Evolutionary conservation across 202 grass and related monocot genomes (phyloP).

Genomic region (Carex sylvatica): DNA sequence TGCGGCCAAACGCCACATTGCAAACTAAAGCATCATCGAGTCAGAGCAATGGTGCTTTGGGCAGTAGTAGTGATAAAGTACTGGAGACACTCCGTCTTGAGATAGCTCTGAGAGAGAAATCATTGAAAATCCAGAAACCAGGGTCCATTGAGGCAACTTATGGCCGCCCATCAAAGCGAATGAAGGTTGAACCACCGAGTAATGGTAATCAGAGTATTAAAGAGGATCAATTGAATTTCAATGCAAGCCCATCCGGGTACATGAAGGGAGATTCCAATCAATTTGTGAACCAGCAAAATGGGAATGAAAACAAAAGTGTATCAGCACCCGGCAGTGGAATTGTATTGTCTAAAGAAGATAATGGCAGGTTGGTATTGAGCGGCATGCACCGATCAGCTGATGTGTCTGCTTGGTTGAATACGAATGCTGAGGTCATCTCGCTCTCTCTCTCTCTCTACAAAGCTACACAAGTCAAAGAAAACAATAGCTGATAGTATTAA

Average conservation of each 20-base stretch:
- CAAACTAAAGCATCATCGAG: conserved; percentile 38
- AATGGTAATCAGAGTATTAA: conserved; percentile 36
- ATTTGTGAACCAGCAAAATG: conserved; percentile 24
- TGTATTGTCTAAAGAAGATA: conserved; percentile 14
- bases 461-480: neutral
- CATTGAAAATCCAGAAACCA: conserved; percentile 64
- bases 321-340: neutral
- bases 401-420: conserved; percentile 11
- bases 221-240: conserved; percentile 42
- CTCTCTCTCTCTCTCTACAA: neutral
- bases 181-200: conserved; percentile 28
- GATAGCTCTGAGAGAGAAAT: conserved; percentile 84
- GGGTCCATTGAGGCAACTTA: conserved; percentile 34
- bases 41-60: conserved; percentile 39
- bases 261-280: conserved; percentile 23
- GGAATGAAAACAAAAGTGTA: neutral
- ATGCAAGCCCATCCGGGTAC: conserved; percentile 30
- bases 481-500: conserved; percentile 13
- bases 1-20: conserved; percentile 39
- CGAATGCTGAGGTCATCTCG: conserved; percentile 7
- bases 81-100: conserved; percentile 80
- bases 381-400: neutral
- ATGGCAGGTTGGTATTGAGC: conserved; percentile 8
- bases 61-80: conserved; percentile 40
- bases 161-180: neutral